These are phyloP conservation scores for Ammopiptanthus mongolicus DNA, from an alignment of 306 rosid genomes.

Conservation along the genomic window DNA sequence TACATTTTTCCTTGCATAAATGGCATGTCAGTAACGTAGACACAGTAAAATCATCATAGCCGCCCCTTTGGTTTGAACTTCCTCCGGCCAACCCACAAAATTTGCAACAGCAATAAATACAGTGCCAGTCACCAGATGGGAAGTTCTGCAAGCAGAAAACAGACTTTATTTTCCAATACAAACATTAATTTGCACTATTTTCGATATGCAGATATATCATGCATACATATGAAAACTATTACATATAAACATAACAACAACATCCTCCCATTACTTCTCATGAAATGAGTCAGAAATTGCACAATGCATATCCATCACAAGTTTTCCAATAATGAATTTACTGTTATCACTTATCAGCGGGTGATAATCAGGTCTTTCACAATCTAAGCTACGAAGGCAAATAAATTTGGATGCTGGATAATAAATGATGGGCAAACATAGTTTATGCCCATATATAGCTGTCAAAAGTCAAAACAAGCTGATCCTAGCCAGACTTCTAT, in stretches of 20 bases:
- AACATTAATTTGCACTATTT: conserved; percentile 10
- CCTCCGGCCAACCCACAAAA: conserved; percentile 59
- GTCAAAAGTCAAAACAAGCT: conserved; percentile 2
- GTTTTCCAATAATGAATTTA: background rate
- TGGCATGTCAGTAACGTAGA: conserved; percentile 48
- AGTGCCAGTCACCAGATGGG: conserved; percentile 92
- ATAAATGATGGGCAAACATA: background rate
- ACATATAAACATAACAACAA: background rate
- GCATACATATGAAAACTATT: conserved; percentile 12
- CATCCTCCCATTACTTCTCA: conserved; percentile 8
- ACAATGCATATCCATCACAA: conserved; percentile 6
- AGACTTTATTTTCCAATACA: conserved; percentile 3
- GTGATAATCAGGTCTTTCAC: background rate
- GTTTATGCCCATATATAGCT: background rate
- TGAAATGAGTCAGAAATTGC: conserved; percentile 10
- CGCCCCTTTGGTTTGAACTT: conserved; percentile 32
- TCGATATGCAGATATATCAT: background rate
- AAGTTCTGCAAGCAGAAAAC: conserved; percentile 61
- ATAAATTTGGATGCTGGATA: background rate
- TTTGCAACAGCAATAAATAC: conserved; percentile 89
- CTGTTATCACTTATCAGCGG: conserved; percentile 6
- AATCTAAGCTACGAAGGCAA: background rate
- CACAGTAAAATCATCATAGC: conserved; percentile 22
- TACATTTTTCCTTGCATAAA: conserved; percentile 85
- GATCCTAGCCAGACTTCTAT: background rate